Percentiles rank a stretch among this genome's conserved stretches.
phyloP scores from a whole-genome alignment of 2,329 filamentous ascomycete genomes.

The Pseudocercospora eumusae region DNA sequence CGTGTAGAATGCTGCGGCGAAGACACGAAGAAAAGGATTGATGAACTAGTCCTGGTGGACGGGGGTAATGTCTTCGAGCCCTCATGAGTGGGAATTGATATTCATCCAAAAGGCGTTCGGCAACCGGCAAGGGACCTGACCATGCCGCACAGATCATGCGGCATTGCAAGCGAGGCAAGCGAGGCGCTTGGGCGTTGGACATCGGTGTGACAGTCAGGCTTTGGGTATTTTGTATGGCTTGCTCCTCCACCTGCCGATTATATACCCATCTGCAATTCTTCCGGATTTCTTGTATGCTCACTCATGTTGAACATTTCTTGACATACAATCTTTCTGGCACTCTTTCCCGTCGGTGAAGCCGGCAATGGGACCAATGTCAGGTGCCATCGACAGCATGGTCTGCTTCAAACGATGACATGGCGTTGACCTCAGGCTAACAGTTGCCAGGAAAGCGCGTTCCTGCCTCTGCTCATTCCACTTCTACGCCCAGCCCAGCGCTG shows the following conservation, averaged over 20 bases:
- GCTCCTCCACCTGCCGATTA: slow-evolving; percentile 17
- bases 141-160: slow-evolving; percentile 12
- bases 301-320: background rate
- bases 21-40: slow-evolving; percentile 55
- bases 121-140: background rate
- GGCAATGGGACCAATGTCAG: background rate
- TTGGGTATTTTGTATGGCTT: slow-evolving; percentile 3
- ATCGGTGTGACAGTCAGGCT: slow-evolving; percentile 7
- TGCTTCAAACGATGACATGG: background rate
- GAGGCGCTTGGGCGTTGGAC: slow-evolving; percentile 15
- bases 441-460: background rate
- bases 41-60: slow-evolving; percentile 64
- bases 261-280: background rate
- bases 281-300: background rate
- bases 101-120: background rate
- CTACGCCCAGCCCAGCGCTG: background rate
- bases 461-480: background rate
- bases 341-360: background rate
- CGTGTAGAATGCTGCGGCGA: slow-evolving; percentile 65
- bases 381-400: background rate
- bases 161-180: slow-evolving; percentile 9
- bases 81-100: slow-evolving; percentile 10
- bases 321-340: background rate
- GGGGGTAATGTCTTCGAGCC: slow-evolving; percentile 54
- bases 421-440: background rate